Percentiles rank a stretch among this genome's conserved stretches.
Conservation (phyloP, 495 filamentous ascomycete genomes). For the Aspergillus olivimuriae region DNA sequence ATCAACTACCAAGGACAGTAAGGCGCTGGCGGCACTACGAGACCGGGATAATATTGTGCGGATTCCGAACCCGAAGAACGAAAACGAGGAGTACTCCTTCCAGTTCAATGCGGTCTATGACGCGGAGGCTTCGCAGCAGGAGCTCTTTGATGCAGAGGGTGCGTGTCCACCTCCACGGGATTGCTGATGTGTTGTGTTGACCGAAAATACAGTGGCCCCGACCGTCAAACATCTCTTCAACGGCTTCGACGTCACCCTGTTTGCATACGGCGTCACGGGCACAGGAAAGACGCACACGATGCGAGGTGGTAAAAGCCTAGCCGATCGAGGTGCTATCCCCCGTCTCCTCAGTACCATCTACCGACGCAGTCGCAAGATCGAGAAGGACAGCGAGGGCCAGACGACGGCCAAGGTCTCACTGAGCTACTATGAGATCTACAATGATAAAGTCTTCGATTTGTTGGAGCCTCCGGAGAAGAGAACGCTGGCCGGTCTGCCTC, state of each 20-base stretch:
- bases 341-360: slow-evolving; percentile 83
- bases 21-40: slow-evolving; percentile 35
- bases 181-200: slow-evolving; percentile 15
- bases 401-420: slow-evolving; percentile 72
- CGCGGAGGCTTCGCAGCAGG: slow-evolving; percentile 68
- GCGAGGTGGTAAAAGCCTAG: slow-evolving; percentile 84
- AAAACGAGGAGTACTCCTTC: slow-evolving; percentile 83
- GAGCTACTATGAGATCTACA: slow-evolving; percentile 98
- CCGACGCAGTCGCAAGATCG: slow-evolving; percentile 75
- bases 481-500: slow-evolving; percentile 72
- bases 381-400: slow-evolving; percentile 71
- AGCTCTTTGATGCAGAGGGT: slow-evolving; percentile 86
- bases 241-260: slow-evolving; percentile 88
- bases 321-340: slow-evolving; percentile 88
- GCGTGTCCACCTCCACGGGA: slow-evolving; percentile 18
- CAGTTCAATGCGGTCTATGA: slow-evolving; percentile 94
- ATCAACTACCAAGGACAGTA: slow-evolving; percentile 30
- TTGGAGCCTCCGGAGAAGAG: slow-evolving; percentile 90
- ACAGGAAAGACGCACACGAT: slow-evolving; percentile 98
- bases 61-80: slow-evolving; percentile 93
- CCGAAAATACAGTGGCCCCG: slow-evolving; percentile 49
- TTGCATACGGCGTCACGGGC: slow-evolving; percentile 93
- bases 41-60: slow-evolving; percentile 66
- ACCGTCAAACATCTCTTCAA: slow-evolving; percentile 89
- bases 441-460: slow-evolving; percentile 89